Evolutionary conservation across 179 eudicot species (phyloP), one percentile per base, ranked within the genome.

Genomic region (Dionaea muscipula): DNA sequence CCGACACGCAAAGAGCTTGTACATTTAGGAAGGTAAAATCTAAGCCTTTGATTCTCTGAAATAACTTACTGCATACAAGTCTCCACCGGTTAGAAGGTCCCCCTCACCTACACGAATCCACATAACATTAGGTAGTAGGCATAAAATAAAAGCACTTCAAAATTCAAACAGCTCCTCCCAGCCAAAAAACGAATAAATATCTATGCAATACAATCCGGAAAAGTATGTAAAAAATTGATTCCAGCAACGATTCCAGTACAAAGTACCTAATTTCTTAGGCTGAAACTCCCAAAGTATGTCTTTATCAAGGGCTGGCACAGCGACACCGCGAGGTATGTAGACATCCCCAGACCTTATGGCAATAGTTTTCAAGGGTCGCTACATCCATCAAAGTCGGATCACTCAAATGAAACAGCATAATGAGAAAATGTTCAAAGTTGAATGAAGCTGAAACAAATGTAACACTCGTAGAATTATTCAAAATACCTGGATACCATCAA

Each of bases 351-450:
- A 87, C 66, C 49, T 76, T 66, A 33, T 78, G 39, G 98, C 98
- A 60, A 91, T 91, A 33, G 98, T 91, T 74, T 84, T 87, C 47
- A 91, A 66, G 53, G 98, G 98, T 72, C 98, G 84, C 98, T 91
- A 86, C 62, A 41, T 60, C 37, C n/a, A 17, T 51, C 53, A 31
- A 50, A 53, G 53, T 15, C 31, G 47, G 26, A 16, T 17, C 47
- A 31, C 10, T 33, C 44, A 27, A 11, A 52, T 24, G 19, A 51
- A 45, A 28, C 20, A 59, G 43, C 9, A 59, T 28, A 22, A 35
- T 48, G 6, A 47, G 52, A 15, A 2, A 38, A 15, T 43, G 11
- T 43, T 43, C 35, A 31, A 31, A 5, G 46, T 41, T 14, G 40
- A 25, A 3, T 15, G 41, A 57, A 47, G 10, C 16, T n/a, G 41